Percentiles rank a stretch among this genome's conserved stretches.
Conservation (phyloP, 805 yeast genomes). For the Saccharomycopsis vini region DNA sequence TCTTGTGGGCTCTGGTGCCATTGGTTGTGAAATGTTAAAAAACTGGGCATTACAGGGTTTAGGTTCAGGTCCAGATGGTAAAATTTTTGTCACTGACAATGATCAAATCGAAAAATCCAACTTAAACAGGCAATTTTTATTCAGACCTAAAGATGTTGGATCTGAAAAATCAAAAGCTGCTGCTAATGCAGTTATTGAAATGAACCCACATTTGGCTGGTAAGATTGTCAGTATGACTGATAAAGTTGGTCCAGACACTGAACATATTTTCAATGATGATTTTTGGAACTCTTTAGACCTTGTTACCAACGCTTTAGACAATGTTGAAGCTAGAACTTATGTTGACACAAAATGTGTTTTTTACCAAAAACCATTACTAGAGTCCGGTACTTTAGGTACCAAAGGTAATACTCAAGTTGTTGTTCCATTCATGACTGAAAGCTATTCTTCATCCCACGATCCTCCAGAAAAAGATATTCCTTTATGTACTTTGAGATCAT, state of each 20-base stretch:
- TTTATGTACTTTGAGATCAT: constrained; percentile 90
- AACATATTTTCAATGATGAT: constrained; percentile 68
- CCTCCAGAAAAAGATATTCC: constrained; percentile 99
- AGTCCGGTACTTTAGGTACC: constrained; percentile 96
- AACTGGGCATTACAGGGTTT: constrained; percentile 97
- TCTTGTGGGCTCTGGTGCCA: constrained; percentile 95
- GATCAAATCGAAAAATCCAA: constrained; percentile 94
- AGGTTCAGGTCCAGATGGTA: constrained; percentile 86
- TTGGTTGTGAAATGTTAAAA: constrained; percentile 97
- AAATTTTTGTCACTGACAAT: constrained; percentile 79
- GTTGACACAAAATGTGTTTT: constrained; percentile 96
- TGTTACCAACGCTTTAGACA: constrained; percentile 95
- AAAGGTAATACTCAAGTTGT: constrained; percentile 98
- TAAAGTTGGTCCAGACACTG: constrained; percentile 92
- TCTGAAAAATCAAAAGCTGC: constrained; percentile 85
- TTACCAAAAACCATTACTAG: constrained; percentile 82
- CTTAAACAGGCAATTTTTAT: constrained; percentile 90
- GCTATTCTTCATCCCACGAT: constrained; percentile 92
- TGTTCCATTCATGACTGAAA: constrained; percentile 87
- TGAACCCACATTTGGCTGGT: constrained; percentile 79
- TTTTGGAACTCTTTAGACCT: constrained; percentile 83
- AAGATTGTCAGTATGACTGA: constrained; percentile 71
- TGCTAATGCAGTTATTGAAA: constrained; percentile 67
- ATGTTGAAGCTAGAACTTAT: constrained; percentile 95
- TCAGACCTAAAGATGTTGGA: constrained; percentile 93